phyloP scores from a whole-genome alignment of 2,329 filamentous ascomycete genomes.

The Ophiostoma himal-ulmi region DNA sequence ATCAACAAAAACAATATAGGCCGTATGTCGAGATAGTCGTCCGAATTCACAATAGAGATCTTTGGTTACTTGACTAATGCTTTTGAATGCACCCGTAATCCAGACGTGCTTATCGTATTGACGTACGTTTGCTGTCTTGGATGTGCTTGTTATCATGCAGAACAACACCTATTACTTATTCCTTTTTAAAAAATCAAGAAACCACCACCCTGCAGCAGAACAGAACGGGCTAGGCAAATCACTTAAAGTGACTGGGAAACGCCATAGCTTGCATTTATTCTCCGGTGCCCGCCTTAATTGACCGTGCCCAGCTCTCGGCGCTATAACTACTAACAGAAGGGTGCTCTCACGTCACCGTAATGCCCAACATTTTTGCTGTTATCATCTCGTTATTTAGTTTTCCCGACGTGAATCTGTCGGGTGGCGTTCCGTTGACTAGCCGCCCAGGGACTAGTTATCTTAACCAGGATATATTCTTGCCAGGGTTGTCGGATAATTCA shows the following conservation, averaged over 20 bases:
- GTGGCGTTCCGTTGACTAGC: not conserved
- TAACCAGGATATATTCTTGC: not conserved
- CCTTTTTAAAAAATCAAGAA: no score
- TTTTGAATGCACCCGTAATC: no score
- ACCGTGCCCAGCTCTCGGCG: not conserved
- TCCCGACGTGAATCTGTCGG: not conserved
- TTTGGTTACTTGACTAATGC: no score
- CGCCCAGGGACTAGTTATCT: not conserved
- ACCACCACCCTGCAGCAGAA: no score
- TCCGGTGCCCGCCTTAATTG: not conserved
- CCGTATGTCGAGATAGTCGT: no score
- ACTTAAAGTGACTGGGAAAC: not conserved
- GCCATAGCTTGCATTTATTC: not conserved
- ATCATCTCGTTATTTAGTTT: not conserved
- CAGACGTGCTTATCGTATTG: no score
- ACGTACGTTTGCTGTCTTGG: no score
- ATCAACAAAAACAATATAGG: no score
- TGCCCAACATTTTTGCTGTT: not conserved
- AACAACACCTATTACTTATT: no score
- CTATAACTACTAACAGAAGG: not conserved
- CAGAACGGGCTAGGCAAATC: no score
- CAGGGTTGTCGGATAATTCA: not conserved
- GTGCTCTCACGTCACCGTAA: not conserved
- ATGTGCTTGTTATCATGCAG: no score
- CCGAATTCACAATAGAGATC: no score